Percentiles rank a stretch among this genome's conserved stretches.
Evolutionary conservation across 441 rosid species (phyloP).

Genomic region (Populus hybrid): DNA sequence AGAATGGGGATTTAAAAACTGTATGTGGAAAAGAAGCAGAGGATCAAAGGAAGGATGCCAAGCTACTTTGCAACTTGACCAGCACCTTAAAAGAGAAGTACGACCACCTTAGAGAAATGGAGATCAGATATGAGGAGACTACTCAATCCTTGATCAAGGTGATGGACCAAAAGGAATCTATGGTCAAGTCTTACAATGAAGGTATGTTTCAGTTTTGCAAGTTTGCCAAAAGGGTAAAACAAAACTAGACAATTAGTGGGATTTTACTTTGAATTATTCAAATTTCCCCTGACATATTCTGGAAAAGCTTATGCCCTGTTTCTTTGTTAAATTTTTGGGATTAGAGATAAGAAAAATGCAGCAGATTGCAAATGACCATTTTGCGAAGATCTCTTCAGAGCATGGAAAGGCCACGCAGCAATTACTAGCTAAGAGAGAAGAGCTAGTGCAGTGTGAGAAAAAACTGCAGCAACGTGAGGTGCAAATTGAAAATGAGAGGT

Average conservation of each 20-base stretch:
- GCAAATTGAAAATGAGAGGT: constrained; percentile 46
- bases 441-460: constrained; percentile 41
- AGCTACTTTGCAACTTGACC: constrained; percentile 38
- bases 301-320: not conserved
- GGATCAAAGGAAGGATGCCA: constrained; percentile 32
- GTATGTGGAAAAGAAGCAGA: constrained; percentile 51
- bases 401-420: constrained; percentile 34
- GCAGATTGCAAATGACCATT: constrained; percentile 37
- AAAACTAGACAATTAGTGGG: not conserved
- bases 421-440: constrained; percentile 37
- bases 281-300: not conserved
- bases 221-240: not conserved
- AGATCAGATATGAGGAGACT: constrained; percentile 37
- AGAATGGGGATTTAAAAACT: constrained; percentile 52
- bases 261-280: not conserved
- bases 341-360: constrained; percentile 31
- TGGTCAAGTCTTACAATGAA: constrained; percentile 46
- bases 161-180: constrained; percentile 42
- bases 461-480: constrained; percentile 43
- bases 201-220: constrained; percentile 24
- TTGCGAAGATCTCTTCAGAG: constrained; percentile 38
- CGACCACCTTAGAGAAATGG: constrained; percentile 38
- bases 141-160: constrained; percentile 16
- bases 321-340: constrained; percentile 1
- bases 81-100: constrained; percentile 45